Base-by-base conservation (phyloP, 495 filamentous ascomycete genomes). In the Echria macrotheca region DNA sequence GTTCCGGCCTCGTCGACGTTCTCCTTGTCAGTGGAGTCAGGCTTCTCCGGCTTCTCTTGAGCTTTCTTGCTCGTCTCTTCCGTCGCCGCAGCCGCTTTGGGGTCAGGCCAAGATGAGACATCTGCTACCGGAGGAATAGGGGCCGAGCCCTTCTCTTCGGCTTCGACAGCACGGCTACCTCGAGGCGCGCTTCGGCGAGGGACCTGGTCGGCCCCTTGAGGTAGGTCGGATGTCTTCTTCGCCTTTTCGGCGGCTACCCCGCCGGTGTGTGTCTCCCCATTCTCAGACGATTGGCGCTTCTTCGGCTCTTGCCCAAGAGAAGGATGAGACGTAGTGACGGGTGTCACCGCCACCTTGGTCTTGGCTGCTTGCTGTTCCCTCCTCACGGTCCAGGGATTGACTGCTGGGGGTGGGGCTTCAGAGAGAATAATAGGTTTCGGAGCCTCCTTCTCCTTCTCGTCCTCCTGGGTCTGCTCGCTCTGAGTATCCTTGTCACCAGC, bases 381-480 rank as follows among this genome's bases (percentile, higher is more conserved):
- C 26, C 89, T 76, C 66, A 86, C 78, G 31, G 79, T 73, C 93
- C 93, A 98, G 41, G 87, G 63, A 65, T 98, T 98, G 39, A 96
- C 86, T 1, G 78, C 57, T 4, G 93, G 91, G 32, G 82, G 68
- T 25, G 87, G 84, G 39, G 91, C 91, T 39, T 89, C 88, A 53
- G 86, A 85, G 33, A 96, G 73, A 56, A 82, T 74, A 56, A 82
- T 74, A 49, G 79, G 80, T 45, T 78, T 77, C 40, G 74, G 63
- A 22, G 69, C 67, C 44, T 77, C 68, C 49, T 72, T 73, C 56
- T 72, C 71, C 44, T 75, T 73, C 47, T 72, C 67, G 23, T 67
- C 61, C 8, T 61, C 68, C 70, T 76, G 42, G 67, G 69, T 47
- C 64, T 74, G 24, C 50, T 58, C 53, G 39, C 59, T 57, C 12